A percentile compares a stretch with the other conserved stretches of the same genome.
These are phyloP conservation scores for Polyplosphaeria fusca DNA, from an alignment of 495 filamentous ascomycete species.

Conservation along the genomic window DNA sequence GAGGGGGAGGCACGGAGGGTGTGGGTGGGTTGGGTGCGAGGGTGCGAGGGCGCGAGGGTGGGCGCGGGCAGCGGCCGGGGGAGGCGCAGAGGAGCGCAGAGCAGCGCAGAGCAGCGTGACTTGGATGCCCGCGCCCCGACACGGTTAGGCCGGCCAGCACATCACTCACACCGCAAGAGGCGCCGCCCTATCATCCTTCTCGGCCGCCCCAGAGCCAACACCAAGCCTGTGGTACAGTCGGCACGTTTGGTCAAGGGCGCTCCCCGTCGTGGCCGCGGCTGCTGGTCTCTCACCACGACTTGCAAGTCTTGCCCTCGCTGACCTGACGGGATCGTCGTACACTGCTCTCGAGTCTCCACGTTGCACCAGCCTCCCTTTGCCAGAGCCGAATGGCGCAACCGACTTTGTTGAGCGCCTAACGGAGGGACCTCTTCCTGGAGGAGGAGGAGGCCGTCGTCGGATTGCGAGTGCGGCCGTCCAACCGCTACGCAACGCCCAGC, in stretches of 20 bases:
- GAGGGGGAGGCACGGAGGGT: too few species aligned
- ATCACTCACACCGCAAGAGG: conserved; percentile 32
- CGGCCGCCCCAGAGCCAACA: conserved; percentile 24
- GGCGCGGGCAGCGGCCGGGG: conserved; percentile 9
- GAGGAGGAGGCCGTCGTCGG: conserved; percentile 12
- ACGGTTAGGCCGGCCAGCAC: conserved; percentile 27
- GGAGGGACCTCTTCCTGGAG: not conserved
- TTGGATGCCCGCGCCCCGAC: conserved; percentile 5
- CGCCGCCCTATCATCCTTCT: conserved; percentile 16
- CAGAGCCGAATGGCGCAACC: too few species aligned
- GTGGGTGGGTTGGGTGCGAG: too few species aligned
- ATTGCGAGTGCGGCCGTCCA: conserved; percentile 26
- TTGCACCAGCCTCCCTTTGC: conserved; percentile 29
- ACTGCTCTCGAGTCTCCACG: conserved; percentile 34
- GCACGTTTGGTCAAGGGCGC: conserved; percentile 32
- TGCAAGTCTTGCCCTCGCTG: conserved; percentile 23
- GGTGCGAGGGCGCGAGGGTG: conserved; percentile 5
- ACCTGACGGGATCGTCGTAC: conserved; percentile 31
- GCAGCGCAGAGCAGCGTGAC: conserved; percentile 13
- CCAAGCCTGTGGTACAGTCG: conserved; percentile 30
- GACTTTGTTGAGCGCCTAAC: not conserved
- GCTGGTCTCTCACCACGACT: conserved; percentile 1
- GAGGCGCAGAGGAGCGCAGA: conserved; percentile 6
- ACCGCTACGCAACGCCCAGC: conserved; percentile 18
- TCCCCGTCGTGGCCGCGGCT: not conserved